A percentile compares a stretch with the other conserved stretches of the same genome.
These are phyloP conservation scores for Knoxia roxburghii DNA, from an alignment of 257 asterid species.

Conservation along the genomic window DNA sequence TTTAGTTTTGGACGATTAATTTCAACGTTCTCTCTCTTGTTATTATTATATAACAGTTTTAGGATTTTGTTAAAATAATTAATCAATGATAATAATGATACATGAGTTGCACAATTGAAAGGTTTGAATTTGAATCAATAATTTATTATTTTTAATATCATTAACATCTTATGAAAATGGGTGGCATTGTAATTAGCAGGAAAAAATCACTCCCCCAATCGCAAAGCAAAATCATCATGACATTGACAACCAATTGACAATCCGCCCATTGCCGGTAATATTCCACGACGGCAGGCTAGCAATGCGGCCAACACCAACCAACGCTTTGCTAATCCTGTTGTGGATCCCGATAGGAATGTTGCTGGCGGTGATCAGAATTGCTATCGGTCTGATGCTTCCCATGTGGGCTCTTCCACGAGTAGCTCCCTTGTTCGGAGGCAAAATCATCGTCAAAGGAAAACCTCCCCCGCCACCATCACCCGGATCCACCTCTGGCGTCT, in stretches of 20 bases:
- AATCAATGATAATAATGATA: too few relatives aligned
- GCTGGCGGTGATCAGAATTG: slow-evolving; percentile 50
- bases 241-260: slow-evolving; percentile 18
- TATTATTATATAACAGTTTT: too few relatives aligned
- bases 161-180: neutral
- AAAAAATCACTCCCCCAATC: slow-evolving; percentile 33
- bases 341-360: slow-evolving; percentile 74
- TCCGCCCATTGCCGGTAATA: slow-evolving; percentile 70
- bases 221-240: slow-evolving; percentile 7
- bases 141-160: too few relatives aligned
- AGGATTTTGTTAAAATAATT: too few relatives aligned
- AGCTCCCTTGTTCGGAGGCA: slow-evolving; percentile 57
- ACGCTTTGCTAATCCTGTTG: slow-evolving; percentile 56
- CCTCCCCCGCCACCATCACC: slow-evolving; percentile 67
- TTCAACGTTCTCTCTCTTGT: too few relatives aligned
- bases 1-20: too few relatives aligned
- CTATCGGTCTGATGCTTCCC: slow-evolving; percentile 52
- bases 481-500: slow-evolving; percentile 43
- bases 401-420: slow-evolving; percentile 37
- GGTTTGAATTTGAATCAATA: too few relatives aligned
- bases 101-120: too few relatives aligned
- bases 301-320: slow-evolving; percentile 62
- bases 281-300: slow-evolving; percentile 89
- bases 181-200: slow-evolving; percentile 36
- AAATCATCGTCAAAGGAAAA: slow-evolving; percentile 59